Percentiles rank a stretch among this genome's conserved stretches.
These are phyloP conservation scores for Staphylotrichum longicolle DNA, from an alignment of 495 filamentous ascomycete species.

Conservation along the genomic window DNA sequence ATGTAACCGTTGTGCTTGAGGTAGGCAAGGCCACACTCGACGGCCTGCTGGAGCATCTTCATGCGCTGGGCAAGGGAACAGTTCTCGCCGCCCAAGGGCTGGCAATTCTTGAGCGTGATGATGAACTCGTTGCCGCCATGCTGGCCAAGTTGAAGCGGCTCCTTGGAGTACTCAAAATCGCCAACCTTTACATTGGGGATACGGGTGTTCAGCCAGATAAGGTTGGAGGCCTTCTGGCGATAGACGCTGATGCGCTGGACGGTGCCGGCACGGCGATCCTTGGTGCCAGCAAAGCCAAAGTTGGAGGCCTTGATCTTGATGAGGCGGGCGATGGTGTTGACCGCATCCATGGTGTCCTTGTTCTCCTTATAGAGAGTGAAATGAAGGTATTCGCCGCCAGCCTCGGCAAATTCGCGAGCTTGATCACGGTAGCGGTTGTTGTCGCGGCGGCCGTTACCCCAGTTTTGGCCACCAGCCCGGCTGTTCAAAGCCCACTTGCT, in stretches of 20 bases:
- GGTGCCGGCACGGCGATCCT: conserved; percentile 87
- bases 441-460: conserved; percentile 31
- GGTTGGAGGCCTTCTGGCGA: conserved; percentile 59
- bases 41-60: conserved; percentile 34
- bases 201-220: conserved; percentile 60
- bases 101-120: conserved; percentile 82
- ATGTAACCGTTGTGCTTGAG: conserved; percentile 74
- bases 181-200: conserved; percentile 66
- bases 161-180: conserved; percentile 68
- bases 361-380: conserved; percentile 98
- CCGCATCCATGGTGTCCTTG: conserved; percentile 93
- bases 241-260: conserved; percentile 77
- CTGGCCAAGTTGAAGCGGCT: conserved; percentile 76
- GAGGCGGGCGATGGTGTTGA: conserved; percentile 66
- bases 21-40: conserved; percentile 48
- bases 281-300: conserved; percentile 89
- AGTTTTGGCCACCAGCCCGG: conserved; percentile 20
- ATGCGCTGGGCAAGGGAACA: conserved; percentile 39
- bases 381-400: conserved; percentile 79
- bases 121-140: conserved; percentile 86
- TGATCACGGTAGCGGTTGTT: conserved; percentile 22
- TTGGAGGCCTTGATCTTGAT: conserved; percentile 64
- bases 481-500: conserved; percentile 21
- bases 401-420: conserved; percentile 31
- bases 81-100: conserved; percentile 54